Evolutionary conservation across 1,284 basidiomycete genomes (phyloP).

Genomic region (Cryptococcus maquisensis): DNA sequence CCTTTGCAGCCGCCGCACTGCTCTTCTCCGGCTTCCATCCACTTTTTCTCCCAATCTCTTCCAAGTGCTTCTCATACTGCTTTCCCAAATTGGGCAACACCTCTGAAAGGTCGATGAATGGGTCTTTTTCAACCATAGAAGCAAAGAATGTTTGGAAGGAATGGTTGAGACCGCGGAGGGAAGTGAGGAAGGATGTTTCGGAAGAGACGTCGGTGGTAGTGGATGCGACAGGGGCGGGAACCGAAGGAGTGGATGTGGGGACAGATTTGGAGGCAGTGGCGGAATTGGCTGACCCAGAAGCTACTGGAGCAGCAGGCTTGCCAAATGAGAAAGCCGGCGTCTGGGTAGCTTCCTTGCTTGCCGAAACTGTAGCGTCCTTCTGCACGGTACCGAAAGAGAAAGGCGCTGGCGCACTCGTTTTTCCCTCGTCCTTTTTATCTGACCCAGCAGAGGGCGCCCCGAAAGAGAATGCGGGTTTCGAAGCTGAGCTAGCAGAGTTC

Average conservation of each 20-base stretch:
- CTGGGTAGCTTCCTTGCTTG: conserved; percentile 3
- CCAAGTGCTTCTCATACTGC: conserved; percentile 62
- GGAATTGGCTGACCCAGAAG: conserved; percentile 5
- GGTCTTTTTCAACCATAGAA: conserved; percentile 64
- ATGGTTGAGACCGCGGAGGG: conserved; percentile 73
- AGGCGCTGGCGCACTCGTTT: background rate
- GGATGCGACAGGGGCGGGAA: background rate
- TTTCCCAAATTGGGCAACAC: conserved; percentile 52
- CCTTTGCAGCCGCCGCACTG: conserved; percentile 6
- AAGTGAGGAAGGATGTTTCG: conserved; percentile 61
- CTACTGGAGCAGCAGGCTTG: background rate
- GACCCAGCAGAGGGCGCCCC: conserved; percentile 5
- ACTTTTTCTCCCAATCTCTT: conserved; percentile 55
- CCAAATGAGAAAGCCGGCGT: conserved; percentile 7
- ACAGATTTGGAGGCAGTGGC: background rate
- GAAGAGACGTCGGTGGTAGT: background rate
- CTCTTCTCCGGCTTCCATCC: conserved; percentile 33
- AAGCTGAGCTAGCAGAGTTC: conserved; percentile 6
- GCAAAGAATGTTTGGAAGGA: conserved; percentile 64
- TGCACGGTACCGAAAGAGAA: conserved; percentile 48
- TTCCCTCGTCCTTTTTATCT: background rate
- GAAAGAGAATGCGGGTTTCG: conserved; percentile 13
- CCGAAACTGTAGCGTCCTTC: background rate
- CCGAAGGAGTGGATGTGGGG: conserved; percentile 6
- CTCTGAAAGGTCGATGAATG: conserved; percentile 65